A percentile compares a stretch with the other conserved stretches of the same genome.
phyloP scores from a whole-genome alignment of 805 yeast genomes.

The Priceomyces melissophilus region DNA sequence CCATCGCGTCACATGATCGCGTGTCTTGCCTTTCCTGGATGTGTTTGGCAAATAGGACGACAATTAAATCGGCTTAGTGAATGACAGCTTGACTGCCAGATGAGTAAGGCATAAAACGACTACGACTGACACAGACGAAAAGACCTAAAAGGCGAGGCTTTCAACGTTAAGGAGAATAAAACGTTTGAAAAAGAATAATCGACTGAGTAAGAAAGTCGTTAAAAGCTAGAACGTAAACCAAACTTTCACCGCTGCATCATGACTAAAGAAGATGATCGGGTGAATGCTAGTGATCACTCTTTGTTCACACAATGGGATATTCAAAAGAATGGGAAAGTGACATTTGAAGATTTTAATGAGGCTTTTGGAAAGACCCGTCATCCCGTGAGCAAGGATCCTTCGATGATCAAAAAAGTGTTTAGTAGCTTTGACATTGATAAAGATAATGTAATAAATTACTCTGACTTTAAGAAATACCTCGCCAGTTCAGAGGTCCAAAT shows the following conservation, averaged over 20 bases:
- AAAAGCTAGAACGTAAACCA: neutral
- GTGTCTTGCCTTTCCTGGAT: neutral
- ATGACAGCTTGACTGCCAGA: too few relatives aligned
- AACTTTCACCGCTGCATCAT: neutral
- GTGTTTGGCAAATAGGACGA: conserved; percentile 2
- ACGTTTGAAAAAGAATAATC: too few relatives aligned
- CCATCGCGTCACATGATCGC: conserved; percentile 3
- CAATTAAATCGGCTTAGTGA: conserved; percentile 3
- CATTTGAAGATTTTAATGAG: conserved; percentile 44
- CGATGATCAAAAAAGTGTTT: conserved; percentile 56
- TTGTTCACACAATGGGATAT: conserved; percentile 36
- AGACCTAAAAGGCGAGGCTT: too few relatives aligned
- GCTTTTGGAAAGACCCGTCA: conserved; percentile 51
- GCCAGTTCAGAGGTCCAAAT: conserved; percentile 69
- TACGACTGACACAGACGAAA: too few relatives aligned
- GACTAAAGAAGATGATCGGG: neutral
- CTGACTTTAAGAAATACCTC: conserved; percentile 65
- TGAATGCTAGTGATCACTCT: conserved; percentile 20
- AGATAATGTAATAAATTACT: conserved; percentile 57
- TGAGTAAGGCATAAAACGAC: too few relatives aligned
- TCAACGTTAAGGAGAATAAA: too few relatives aligned
- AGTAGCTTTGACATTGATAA: conserved; percentile 55
- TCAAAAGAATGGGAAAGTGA: conserved; percentile 45
- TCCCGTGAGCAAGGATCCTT: conserved; percentile 61
- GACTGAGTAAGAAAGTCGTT: neutral